Evolutionary conservation across 2,329 filamentous ascomycete genomes (phyloP).

Genomic region (Scedosporium dehoogii): DNA sequence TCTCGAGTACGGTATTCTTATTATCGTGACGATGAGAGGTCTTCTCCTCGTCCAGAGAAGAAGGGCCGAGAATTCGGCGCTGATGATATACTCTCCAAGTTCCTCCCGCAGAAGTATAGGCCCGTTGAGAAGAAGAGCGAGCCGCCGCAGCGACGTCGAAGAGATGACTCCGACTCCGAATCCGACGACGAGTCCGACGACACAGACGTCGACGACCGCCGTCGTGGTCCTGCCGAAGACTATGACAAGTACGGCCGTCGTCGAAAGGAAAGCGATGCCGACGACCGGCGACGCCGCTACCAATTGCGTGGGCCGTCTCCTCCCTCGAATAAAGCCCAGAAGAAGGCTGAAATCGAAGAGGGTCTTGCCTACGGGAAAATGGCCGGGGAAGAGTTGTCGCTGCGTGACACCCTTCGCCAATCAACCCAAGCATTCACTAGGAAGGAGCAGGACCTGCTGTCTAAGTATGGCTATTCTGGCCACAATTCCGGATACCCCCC

Average conservation of each 20-base stretch:
- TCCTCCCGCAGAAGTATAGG: conserved; percentile 38
- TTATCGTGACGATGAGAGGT: conserved; percentile 5
- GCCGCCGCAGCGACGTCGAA: conserved; percentile 14
- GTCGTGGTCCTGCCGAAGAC: background rate
- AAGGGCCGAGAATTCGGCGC: conserved; percentile 16
- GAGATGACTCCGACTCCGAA: conserved; percentile 12
- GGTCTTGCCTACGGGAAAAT: conserved; percentile 3
- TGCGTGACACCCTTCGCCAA: background rate
- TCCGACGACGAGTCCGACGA: conserved; percentile 16
- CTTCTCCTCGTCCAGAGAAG: conserved; percentile 9
- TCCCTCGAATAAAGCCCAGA: background rate
- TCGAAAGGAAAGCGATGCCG: background rate
- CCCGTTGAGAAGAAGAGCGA: conserved; percentile 17
- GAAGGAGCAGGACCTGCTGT: background rate
- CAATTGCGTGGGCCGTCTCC: conserved; percentile 1
- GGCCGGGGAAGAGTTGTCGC: background rate
- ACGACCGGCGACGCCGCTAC: conserved; percentile 11
- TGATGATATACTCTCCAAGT: conserved; percentile 28
- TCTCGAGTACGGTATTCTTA: conserved; percentile 15
- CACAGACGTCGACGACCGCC: conserved; percentile 13
- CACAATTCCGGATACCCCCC: background rate
- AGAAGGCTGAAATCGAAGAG: background rate
- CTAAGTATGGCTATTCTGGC: background rate
- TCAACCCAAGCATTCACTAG: background rate
- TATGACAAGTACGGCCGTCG: background rate